Percentiles rank a stretch among this genome's conserved stretches.
These are phyloP conservation scores for Harrya chromipes DNA, from an alignment of 768 basidiomycete genomes.

Conservation along the genomic window DNA sequence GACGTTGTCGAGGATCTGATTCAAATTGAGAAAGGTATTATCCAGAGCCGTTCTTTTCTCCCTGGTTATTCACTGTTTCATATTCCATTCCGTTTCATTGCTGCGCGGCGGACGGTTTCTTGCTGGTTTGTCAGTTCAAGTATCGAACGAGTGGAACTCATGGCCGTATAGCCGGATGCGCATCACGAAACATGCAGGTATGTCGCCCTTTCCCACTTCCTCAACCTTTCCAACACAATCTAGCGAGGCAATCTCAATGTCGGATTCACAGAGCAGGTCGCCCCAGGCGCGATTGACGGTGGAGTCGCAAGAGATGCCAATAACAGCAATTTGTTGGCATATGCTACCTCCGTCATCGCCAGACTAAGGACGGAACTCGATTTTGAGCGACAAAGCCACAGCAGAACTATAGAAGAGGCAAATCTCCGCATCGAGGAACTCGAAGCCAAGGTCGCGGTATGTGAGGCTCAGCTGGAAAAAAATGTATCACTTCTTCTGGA, in stretches of 20 bases:
- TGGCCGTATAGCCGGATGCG: constrained; percentile 47
- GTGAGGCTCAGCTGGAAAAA: constrained; percentile 54
- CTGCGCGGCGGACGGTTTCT: background rate
- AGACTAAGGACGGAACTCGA: constrained; percentile 43
- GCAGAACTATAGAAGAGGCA: constrained; percentile 36
- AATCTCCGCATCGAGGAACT: constrained; percentile 43
- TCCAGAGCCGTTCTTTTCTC: background rate
- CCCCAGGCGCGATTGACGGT: background rate
- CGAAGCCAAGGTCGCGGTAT: constrained; percentile 51
- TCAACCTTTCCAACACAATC: constrained; percentile 13
- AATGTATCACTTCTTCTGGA: constrained; percentile 20
- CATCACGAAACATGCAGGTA: constrained; percentile 43
- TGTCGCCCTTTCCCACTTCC: constrained; percentile 18
- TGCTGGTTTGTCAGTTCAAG: constrained; percentile 37
- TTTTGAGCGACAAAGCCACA: constrained; percentile 42
- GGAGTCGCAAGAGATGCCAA: background rate
- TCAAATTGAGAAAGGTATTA: constrained; percentile 60
- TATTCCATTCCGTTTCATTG: constrained; percentile 4
- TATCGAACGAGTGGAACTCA: constrained; percentile 40
- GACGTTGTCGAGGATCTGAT: constrained; percentile 48
- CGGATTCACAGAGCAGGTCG: constrained; percentile 19
- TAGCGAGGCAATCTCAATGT: constrained; percentile 21
- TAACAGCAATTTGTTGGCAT: constrained; percentile 34
- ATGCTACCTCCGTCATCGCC: constrained; percentile 44
- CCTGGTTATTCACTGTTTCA: background rate